Evolutionary conservation across 2,329 filamentous ascomycete species (phyloP).

Genomic region (Epichloe glyceriae): DNA sequence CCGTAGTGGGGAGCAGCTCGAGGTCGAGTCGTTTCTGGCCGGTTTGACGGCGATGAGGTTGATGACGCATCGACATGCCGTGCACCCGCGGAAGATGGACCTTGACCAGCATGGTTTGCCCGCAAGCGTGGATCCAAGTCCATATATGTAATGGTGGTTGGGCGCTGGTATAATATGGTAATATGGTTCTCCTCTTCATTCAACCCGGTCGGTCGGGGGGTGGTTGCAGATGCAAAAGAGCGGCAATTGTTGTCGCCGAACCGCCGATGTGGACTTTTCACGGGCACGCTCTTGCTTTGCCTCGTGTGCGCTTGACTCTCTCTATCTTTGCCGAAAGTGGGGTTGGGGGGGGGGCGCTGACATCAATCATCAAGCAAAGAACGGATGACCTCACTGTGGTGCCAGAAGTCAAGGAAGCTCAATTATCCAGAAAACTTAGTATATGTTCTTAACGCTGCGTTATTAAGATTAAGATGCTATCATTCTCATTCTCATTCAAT

Average conservation of each 20-base stretch:
- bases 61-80: conserved; percentile 3
- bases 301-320: too few species aligned
- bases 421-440: background rate
- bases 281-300: background rate
- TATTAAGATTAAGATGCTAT: conserved; percentile 1
- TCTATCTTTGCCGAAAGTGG: too few species aligned
- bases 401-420: too few species aligned
- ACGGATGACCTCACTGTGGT: too few species aligned
- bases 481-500: conserved; percentile 4
- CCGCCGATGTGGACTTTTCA: conserved; percentile 11
- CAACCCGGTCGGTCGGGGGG: background rate
- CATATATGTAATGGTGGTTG: conserved; percentile 12
- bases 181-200: background rate
- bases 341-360: background rate
- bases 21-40: background rate
- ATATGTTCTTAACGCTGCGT: background rate
- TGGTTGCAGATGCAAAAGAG: conserved; percentile 2
- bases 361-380: background rate
- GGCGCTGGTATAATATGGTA: background rate
- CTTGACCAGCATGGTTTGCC: conserved; percentile 13
- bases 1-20: conserved; percentile 7
- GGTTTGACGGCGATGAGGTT: conserved; percentile 9
- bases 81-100: conserved; percentile 3
- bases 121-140: conserved; percentile 21
- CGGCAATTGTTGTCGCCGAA: conserved; percentile 19